These are phyloP conservation scores for Mortierella sp. DNA, from an alignment of 371 early-diverging fungal species.

Conservation along the genomic window DNA sequence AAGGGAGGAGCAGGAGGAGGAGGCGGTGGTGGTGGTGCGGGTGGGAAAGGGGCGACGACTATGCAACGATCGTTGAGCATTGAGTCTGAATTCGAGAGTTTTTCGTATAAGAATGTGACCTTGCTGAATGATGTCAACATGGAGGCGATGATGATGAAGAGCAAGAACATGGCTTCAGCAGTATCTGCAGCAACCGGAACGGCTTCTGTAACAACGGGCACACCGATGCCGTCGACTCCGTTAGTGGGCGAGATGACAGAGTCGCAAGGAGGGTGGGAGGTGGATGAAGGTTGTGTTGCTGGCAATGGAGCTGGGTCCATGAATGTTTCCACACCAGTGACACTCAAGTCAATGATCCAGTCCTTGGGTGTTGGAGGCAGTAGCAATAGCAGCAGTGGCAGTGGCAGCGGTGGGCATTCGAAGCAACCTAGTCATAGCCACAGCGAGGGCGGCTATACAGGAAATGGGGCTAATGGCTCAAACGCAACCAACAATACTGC, in stretches of 20 bases:
- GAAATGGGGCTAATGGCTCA: background rate
- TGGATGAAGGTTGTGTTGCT: background rate
- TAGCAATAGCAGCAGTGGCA: background rate
- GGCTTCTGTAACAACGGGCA: background rate
- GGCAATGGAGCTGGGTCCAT: background rate
- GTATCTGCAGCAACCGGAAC: constrained; percentile 1
- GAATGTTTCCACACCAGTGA: constrained; percentile 13
- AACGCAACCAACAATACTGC: background rate
- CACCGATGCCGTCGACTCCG: constrained; percentile 1
- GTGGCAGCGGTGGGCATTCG: constrained; percentile 5
- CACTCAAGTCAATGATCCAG: constrained; percentile 44
- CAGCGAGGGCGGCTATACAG: background rate
- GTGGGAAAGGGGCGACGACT: constrained; percentile 3
- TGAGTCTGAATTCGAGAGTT: constrained; percentile 65
- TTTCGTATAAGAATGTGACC: constrained; percentile 68
- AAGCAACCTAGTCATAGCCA: constrained; percentile 16
- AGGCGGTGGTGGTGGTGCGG: no score
- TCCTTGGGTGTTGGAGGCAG: constrained; percentile 24
- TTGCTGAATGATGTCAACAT: constrained; percentile 54
- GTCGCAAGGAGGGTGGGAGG: constrained; percentile 4
- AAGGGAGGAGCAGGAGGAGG: no score
- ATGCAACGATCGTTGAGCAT: constrained; percentile 53
- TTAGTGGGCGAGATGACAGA: background rate
- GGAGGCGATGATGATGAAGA: constrained; percentile 49
- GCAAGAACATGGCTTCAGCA: constrained; percentile 17